Percentiles rank a stretch among this genome's conserved stretches.
Conservation (phyloP, 805 yeast species). For the Wickerhamiella cacticola region DNA sequence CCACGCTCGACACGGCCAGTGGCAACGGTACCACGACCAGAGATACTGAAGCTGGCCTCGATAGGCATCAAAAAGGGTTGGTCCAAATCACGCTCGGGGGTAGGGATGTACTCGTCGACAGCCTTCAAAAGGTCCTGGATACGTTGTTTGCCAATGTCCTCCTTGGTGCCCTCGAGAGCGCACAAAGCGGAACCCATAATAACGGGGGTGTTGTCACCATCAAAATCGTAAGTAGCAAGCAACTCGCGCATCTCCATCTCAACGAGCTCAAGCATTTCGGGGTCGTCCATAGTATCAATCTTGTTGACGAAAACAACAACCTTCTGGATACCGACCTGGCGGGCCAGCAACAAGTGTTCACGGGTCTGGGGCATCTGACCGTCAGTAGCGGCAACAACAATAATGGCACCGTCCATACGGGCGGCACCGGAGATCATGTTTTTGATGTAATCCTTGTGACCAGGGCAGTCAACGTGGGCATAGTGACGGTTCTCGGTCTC, state of each 20-base stretch:
- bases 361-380: constrained; percentile 99
- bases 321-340: constrained; percentile 98
- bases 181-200: constrained; percentile 97
- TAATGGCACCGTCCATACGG: constrained; percentile 98
- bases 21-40: constrained; percentile 99
- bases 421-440: constrained; percentile 99
- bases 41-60: constrained; percentile 93
- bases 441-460: constrained; percentile 97
- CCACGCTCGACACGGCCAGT: constrained; percentile 99
- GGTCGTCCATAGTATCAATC: constrained; percentile 95
- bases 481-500: constrained; percentile 91
- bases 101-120: constrained; percentile 89
- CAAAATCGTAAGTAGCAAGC: constrained; percentile 81
- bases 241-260: constrained; percentile 99
- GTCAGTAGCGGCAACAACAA: constrained; percentile 97
- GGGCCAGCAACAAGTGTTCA: constrained; percentile 94
- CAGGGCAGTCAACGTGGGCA: constrained; percentile 97
- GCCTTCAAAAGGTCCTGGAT: constrained; percentile 76
- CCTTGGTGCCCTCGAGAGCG: constrained; percentile 78
- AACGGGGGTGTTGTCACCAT: constrained; percentile 96
- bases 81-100: constrained; percentile 91
- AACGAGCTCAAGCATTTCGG: constrained; percentile 97
- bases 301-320: constrained; percentile 96
- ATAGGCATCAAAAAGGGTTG: constrained; percentile 95
- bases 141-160: constrained; percentile 85